These are phyloP conservation scores for Acacia crassicarpa DNA, from an alignment of 306 rosid species.

Conservation along the genomic window DNA sequence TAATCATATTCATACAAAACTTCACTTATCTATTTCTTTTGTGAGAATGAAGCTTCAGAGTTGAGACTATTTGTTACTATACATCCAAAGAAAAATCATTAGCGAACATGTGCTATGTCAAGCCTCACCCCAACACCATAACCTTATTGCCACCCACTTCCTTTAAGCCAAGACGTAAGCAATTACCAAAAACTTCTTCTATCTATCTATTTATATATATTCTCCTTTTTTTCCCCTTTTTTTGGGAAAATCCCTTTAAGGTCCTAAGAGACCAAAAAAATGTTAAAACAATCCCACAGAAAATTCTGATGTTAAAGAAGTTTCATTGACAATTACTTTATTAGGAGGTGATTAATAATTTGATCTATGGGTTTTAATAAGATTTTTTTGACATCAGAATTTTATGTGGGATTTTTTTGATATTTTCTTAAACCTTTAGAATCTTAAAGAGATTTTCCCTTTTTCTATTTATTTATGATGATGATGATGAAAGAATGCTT, in stretches of 20 bases:
- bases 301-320: too few relatives aligned
- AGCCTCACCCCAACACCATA: conserved; percentile 15
- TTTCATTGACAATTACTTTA: too few relatives aligned
- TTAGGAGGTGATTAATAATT: too few relatives aligned
- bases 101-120: conserved; percentile 13
- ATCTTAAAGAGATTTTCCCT: not conserved
- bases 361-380: too few relatives aligned
- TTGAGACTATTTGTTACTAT: not conserved
- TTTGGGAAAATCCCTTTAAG: too few relatives aligned
- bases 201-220: not conserved
- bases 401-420: too few relatives aligned
- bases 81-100: not conserved
- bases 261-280: too few relatives aligned
- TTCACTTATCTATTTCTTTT: not conserved
- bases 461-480: not conserved
- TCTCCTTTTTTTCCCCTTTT: too few relatives aligned
- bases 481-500: conserved; percentile 10
- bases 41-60: not conserved
- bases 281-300: too few relatives aligned
- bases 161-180: not conserved
- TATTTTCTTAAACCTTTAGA: too few relatives aligned
- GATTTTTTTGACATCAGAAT: too few relatives aligned
- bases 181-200: not conserved
- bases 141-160: not conserved
- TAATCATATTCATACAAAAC: not conserved